Base-by-base conservation (phyloP, 2,329 filamentous ascomycete species). In the Beauveria sp. region DNA sequence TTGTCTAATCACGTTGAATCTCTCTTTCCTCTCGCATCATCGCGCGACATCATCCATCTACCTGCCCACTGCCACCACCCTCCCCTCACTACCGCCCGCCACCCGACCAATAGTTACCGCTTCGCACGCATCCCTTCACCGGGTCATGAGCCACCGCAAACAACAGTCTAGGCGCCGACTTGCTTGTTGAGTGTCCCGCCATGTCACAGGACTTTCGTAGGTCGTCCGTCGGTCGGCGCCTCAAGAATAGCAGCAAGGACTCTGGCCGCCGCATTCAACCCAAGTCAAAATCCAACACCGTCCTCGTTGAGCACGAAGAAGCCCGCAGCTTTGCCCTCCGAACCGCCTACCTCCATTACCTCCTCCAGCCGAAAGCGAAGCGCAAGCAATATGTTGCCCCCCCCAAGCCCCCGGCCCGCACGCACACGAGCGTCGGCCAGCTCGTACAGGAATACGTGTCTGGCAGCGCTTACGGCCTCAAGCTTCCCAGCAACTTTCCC, bases 251-350 rank as follows among this genome's bases (percentile, higher is more conserved):
- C 71, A 79, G 70, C 72, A 77, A 67, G 70, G 73, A 72, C 68
- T 73, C 63, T 68, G 75, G 67, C 68, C 74, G 75, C 62, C 77
- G 81, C 65, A 71, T 77, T 10, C 69, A 72, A 40, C 84, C 84
- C 53, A 77, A 74, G 65, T 85, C 84, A 53, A 77, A 74, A 65
- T 73, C 77, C 52, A 76, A 79, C 64, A 72, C 77, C 54, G 71
- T 77, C 57, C 73, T 78, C 59, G 79, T 87, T 66, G 81, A 80
- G 67, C 80, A 85, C 72, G 89, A 96, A 68, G 91, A 97, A 75
- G 93, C 91, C 71, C 96, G 96, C 77, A 89, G 87, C 65, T 96
- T 91, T 76, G 92, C 93, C 68, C 85, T 99, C 60, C 89, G 95
- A 65, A 87, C 90, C 67, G 93, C 93, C 67, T 97, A 91, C 75